Base-by-base conservation (phyloP, 345 rosid genomes). In the Barbarea vulgaris region DNA sequence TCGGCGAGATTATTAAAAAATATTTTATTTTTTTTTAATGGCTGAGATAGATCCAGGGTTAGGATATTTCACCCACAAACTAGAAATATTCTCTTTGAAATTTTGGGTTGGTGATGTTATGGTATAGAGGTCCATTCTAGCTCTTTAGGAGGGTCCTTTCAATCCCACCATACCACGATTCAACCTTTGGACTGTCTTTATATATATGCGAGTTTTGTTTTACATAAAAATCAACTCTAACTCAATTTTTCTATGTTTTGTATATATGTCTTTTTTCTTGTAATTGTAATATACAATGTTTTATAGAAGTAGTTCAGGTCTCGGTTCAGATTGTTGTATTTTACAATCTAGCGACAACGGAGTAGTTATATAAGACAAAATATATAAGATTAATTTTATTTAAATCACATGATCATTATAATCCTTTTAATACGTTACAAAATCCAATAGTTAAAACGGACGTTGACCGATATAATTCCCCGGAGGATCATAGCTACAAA, bases 401-500 rank as follows among this genome's bases (percentile, higher is more conserved):
- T 8, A 25, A 34, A 50, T 6, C 14, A 59, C 24, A 27, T 61
- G 15, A 51, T 18, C 21, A 25, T 14, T n/a, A 34, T 24, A 34
- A 25, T 36, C 21, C 2, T 37, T 52, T 18, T 18, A 18, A 18
- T 72, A 25, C n/a, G 17, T 56, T 44, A 64, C n/a, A 10, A 55
- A 44, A 22, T 19, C 13, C 36, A 48, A 73, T 64, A 5, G 65
- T 65, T 11, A 81, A 41, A 47, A 77, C 0, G 93, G 96, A 67
- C 68, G 64, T 78, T 87, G 64, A 10, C 89, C 89, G 1, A 50
- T 39, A 25, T 48, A 36, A 63, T 87, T 91, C 33, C 93, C 90
- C 0, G 80, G 86, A 65, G 89, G 88, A 58, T 83, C 83, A 71
- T 91, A 89, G 78, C 84, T 89, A 75, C 94, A 91, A 13, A 39